Evolutionary conservation across 768 basidiomycete species (phyloP), one percentile per base, ranked within the genome.

Genomic region (Tubosaeta sp.): DNA sequence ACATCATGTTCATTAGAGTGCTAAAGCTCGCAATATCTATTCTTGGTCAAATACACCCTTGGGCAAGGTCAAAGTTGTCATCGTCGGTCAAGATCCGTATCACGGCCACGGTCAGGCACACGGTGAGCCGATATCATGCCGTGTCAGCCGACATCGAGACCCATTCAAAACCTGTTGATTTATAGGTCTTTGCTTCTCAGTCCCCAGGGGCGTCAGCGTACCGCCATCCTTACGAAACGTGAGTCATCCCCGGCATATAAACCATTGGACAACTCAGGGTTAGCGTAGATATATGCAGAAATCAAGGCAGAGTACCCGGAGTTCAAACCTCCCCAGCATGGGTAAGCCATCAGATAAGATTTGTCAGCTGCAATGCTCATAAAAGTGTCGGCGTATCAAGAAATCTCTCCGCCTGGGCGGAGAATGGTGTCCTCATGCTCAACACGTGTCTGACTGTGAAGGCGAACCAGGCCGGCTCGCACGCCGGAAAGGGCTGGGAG

Each of bases 371-470:
- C 31, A 22, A 38, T 44, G 49, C 34, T 46, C 51, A 50, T 49
- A 49, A 49, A 19, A 30, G 45, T 31, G 29, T 40, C 19, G 32
- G 41, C 29, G 46, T 19, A 44, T 51, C 52, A 60, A 93, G 94
- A 50, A 89, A 92, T 63, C 76, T 97, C 39, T 80, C 81, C 6
- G 67, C 75, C 18, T 93, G 91, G 87, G 90, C 93, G 1, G 73
- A 81, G 53, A 84, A 86, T 51, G 94, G 94, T 45, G 94, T 97
- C 35, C 75, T 96, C 53, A 79, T 95, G 68, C 79, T 96, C 42
- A 97, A 96, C 72, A 90, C 92, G n/a, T 87, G 85, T 52, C 76
- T 97, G 44, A 95, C 94, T 2, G 94, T 96, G 34, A 79, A 81
- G 48, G 86, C 87, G 0, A 77, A 78, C 50, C 59, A 78, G 49